These are phyloP conservation scores for Populus euphratica DNA, from an alignment of 345 rosid genomes.

Conservation along the genomic window DNA sequence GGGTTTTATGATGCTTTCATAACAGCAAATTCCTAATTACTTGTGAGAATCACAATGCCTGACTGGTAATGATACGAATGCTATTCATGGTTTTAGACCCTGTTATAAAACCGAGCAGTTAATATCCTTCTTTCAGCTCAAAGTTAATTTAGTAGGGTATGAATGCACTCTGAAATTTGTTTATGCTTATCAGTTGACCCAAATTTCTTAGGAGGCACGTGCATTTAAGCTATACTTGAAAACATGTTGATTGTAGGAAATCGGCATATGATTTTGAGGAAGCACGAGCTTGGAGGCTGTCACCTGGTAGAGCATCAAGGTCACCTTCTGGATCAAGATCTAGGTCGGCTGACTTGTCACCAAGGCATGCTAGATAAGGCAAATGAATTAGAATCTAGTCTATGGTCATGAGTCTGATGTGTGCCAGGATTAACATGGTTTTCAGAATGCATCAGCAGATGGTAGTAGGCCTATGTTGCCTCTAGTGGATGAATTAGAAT, in stretches of 20 bases:
- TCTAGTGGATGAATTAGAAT: background rate
- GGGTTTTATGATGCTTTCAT: background rate
- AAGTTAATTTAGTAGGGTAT: background rate
- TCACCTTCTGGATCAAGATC: constrained; percentile 74
- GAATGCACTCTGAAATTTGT: background rate
- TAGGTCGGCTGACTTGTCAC: constrained; percentile 61
- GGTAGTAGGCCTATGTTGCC: background rate
- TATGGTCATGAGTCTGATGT: background rate
- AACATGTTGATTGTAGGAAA: constrained; percentile 37
- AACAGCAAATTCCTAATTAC: background rate
- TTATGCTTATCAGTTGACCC: background rate
- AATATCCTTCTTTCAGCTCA: background rate
- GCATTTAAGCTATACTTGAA: background rate
- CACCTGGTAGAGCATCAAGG: constrained; percentile 47
- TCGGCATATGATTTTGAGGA: constrained; percentile 42
- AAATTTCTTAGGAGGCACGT: background rate
- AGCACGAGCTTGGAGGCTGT: constrained; percentile 40
- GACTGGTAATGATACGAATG: background rate
- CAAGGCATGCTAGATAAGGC: constrained; percentile 32
- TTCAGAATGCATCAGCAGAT: background rate
- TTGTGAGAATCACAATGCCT: background rate
- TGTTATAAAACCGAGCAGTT: background rate
- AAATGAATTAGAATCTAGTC: background rate
- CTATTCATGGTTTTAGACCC: background rate
- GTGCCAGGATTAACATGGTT: background rate